Conservation (phyloP, 2,329 filamentous ascomycete genomes). For the Didymella lethalis region DNA sequence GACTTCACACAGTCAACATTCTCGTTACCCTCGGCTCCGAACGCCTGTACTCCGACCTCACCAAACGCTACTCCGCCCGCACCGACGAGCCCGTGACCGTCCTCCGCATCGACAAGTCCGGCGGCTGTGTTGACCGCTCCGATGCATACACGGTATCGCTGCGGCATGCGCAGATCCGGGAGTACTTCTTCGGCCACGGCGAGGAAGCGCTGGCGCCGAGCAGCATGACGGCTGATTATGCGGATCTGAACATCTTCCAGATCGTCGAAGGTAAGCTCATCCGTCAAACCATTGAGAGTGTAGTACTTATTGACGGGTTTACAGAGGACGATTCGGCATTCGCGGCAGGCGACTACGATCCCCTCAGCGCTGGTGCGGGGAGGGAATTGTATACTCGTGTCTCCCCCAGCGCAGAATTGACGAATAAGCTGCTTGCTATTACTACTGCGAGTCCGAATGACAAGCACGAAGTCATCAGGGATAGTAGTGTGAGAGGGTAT, state of each 20-base stretch:
- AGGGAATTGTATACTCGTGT: conserved; percentile 64
- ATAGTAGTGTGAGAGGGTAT: conserved; percentile 88
- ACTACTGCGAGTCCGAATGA: conserved; percentile 79
- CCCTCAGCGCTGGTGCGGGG: not conserved
- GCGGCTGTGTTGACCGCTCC: conserved; percentile 81
- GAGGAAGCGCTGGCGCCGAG: conserved; percentile 79
- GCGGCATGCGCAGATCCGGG: conserved; percentile 79
- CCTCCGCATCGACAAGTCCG: conserved; percentile 81
- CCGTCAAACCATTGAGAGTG: not conserved
- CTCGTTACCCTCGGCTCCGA: conserved; percentile 85
- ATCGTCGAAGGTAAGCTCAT: conserved; percentile 62
- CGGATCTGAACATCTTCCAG: conserved; percentile 76
- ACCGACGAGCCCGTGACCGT: conserved; percentile 75
- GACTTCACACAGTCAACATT: conserved; percentile 68
- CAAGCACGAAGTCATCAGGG: conserved; percentile 73
- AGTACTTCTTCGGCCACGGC: conserved; percentile 90
- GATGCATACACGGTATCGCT: conserved; percentile 75
- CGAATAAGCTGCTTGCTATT: conserved; percentile 84
- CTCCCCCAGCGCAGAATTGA: conserved; percentile 71
- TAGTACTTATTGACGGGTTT: not conserved
- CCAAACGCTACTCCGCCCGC: conserved; percentile 65
- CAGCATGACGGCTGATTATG: conserved; percentile 83
- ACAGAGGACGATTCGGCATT: conserved; percentile 34
- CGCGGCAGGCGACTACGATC: conserved; percentile 57
- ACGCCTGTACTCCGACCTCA: conserved; percentile 76